Evolutionary conservation across 116 monocot species (phyloP).

Genomic region (Iris pallida): DNA sequence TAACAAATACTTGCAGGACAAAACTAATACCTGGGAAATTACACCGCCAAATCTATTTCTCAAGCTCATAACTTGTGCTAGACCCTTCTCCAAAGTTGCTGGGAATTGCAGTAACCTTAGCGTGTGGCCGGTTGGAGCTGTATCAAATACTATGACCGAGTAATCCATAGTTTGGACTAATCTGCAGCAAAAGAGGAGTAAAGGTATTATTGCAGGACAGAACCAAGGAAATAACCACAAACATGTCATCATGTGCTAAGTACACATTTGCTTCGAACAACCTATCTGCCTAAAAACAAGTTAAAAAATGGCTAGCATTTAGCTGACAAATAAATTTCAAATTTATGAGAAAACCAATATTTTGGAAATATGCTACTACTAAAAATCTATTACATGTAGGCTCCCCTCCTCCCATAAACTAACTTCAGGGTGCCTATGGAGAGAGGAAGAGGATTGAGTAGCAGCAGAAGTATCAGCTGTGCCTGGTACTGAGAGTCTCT

Average conservation of each 20-base stretch:
- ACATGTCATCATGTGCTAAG: not conserved
- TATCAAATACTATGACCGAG: constrained; percentile 95
- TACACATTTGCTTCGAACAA: not conserved
- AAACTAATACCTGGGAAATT: constrained; percentile 54
- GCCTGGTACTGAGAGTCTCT: too few relatives aligned
- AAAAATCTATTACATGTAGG: too few relatives aligned
- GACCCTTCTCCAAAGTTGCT: constrained; percentile 84
- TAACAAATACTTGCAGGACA: not conserved
- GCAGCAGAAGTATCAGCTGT: too few relatives aligned
- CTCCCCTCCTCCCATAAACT: too few relatives aligned
- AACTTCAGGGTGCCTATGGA: too few relatives aligned
- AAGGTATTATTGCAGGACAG: too few relatives aligned
- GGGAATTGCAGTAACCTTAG: constrained; percentile 85
- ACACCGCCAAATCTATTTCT: constrained; percentile 93
- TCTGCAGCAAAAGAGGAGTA: constrained; percentile 28
- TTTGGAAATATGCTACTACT: too few relatives aligned
- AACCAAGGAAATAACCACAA: constrained; percentile 3
- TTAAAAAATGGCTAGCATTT: too few relatives aligned
- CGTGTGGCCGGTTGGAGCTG: constrained; percentile 96
- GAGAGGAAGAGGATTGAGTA: too few relatives aligned
- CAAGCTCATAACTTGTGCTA: constrained; percentile 76
- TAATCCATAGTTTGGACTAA: constrained; percentile 98
- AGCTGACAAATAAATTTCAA: too few relatives aligned
- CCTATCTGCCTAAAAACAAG: too few relatives aligned
- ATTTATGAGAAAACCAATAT: too few relatives aligned